phyloP scores from a whole-genome alignment of 192 early-diverging fungal species.

The Spinellus fusiger region DNA sequence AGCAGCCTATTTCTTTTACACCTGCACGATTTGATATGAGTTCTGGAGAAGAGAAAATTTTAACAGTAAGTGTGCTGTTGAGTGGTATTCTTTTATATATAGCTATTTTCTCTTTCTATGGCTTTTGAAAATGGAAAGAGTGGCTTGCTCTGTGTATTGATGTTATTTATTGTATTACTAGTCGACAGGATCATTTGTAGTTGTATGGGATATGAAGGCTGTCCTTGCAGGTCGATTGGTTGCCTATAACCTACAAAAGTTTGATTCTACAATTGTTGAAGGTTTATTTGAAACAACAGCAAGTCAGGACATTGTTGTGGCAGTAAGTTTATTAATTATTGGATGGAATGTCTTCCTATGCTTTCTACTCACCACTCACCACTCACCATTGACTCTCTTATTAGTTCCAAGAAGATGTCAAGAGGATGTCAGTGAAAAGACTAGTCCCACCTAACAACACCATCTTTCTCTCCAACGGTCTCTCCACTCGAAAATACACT shows the following conservation, averaged over 20 bases:
- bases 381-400: neutral
- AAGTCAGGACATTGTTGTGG: slow-evolving; percentile 80
- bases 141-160: neutral
- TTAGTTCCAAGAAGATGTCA: slow-evolving; percentile 10
- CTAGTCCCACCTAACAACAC: neutral
- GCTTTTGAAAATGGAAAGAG: no score
- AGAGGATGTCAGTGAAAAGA: neutral
- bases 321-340: slow-evolving; percentile 21
- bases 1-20: slow-evolving; percentile 63
- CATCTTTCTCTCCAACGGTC: neutral
- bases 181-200: slow-evolving; percentile 80
- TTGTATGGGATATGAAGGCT: slow-evolving; percentile 86
- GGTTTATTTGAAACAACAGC: slow-evolving; percentile 89
- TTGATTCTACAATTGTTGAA: slow-evolving; percentile 73
- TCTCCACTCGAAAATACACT: neutral
- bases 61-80: slow-evolving; percentile 43
- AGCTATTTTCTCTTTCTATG: no score
- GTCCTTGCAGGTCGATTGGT: slow-evolving; percentile 71
- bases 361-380: no score
- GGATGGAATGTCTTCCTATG: neutral
- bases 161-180: neutral
- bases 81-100: neutral
- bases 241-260: slow-evolving; percentile 89
- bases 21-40: slow-evolving; percentile 86
- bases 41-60: slow-evolving; percentile 73